Percentiles rank a stretch among this genome's conserved stretches.
Conservation (phyloP, 192 early-diverging fungal species). For the Dissophora ornata region DNA sequence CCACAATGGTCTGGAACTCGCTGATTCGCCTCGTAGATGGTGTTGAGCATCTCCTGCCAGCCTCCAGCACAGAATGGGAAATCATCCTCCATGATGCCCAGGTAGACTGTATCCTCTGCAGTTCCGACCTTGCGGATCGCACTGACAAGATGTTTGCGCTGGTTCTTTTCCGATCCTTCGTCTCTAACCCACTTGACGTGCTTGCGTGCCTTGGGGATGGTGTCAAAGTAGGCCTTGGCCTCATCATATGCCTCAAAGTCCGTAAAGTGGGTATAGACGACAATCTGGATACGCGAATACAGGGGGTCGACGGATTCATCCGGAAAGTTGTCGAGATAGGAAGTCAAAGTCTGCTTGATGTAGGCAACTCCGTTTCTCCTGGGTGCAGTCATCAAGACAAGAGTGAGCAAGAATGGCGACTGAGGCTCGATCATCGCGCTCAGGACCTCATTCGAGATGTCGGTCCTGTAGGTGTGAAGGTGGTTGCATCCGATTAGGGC, state of each 20-base stretch:
- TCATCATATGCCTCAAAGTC: constrained; percentile 56
- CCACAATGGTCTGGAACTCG: constrained; percentile 61
- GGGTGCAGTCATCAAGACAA: constrained; percentile 65
- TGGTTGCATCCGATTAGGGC: constrained; percentile 41
- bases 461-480: constrained; percentile 21
- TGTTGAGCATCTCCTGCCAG: constrained; percentile 61
- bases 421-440: constrained; percentile 33
- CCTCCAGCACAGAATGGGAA: constrained; percentile 60
- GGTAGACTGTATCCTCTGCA: constrained; percentile 52
- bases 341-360: constrained; percentile 54
- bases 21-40: constrained; percentile 56
- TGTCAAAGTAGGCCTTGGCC: constrained; percentile 35
- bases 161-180: constrained; percentile 59
- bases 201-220: constrained; percentile 54
- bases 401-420: constrained; percentile 53
- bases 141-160: constrained; percentile 61
- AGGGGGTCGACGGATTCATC: constrained; percentile 45
- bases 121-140: constrained; percentile 52
- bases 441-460: constrained; percentile 15
- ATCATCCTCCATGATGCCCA: constrained; percentile 65
- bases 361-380: constrained; percentile 57
- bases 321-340: constrained; percentile 59
- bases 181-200: constrained; percentile 59
- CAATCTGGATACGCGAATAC: constrained; percentile 58
- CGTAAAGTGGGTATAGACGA: constrained; percentile 63